Evolutionary conservation across 1,139 yeast genomes (phyloP).

Genomic region (Magnusiomyces ingens): DNA sequence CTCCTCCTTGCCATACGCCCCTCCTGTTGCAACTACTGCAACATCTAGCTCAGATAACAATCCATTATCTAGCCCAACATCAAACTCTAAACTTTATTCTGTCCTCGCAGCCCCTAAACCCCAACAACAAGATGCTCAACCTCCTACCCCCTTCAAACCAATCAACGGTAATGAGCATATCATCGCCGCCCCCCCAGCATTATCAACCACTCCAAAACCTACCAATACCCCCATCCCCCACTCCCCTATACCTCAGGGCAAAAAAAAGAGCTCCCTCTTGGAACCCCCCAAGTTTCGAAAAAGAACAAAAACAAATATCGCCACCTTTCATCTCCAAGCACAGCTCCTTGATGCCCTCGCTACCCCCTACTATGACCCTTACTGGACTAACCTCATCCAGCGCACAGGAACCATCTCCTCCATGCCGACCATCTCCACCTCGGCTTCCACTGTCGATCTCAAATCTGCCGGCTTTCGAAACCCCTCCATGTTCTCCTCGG

Average conservation of each 20-base stretch:
- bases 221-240: not conserved
- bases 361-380: conserved; percentile 27
- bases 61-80: not conserved
- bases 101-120: conserved; percentile 4
- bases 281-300: conserved; percentile 16
- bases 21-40: not conserved
- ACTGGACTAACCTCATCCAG: conserved; percentile 22
- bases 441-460: conserved; percentile 7
- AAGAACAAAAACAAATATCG: conserved; percentile 21
- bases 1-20: conserved; percentile 3
- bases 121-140: too few relatives aligned
- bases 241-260: conserved; percentile 1
- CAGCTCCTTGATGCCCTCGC: conserved; percentile 29
- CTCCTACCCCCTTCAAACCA: too few relatives aligned
- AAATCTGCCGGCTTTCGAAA: conserved; percentile 5
- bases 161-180: not conserved
- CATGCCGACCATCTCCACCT: conserved; percentile 7
- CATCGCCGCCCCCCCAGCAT: not conserved
- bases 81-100: conserved; percentile 8
- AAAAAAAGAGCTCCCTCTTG: conserved; percentile 4
- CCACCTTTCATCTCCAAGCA: conserved; percentile 30
- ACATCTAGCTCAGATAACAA: not conserved
- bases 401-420: conserved; percentile 20
- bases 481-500: conserved; percentile 10
- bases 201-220: not conserved